phyloP scores from a whole-genome alignment of 192 early-diverging fungal genomes.

The Entophlyctis helioformis region DNA sequence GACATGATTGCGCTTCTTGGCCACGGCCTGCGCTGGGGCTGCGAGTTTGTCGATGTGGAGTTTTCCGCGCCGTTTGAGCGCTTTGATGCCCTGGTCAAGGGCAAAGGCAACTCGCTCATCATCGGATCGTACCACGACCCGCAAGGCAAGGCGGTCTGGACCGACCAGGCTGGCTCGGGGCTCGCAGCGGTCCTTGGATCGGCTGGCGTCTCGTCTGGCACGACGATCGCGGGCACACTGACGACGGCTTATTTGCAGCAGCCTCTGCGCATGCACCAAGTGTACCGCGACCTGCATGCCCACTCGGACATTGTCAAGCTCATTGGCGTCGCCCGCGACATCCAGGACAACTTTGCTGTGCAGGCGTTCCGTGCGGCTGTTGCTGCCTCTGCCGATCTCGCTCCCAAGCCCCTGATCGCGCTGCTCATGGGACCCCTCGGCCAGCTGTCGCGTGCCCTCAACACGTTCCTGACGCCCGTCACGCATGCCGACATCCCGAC shows the following conservation, averaged over 20 bases:
- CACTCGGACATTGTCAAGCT: conserved; percentile 84
- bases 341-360: conserved; percentile 77
- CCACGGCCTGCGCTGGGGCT: conserved; percentile 70
- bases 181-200: too few species aligned
- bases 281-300: conserved; percentile 34
- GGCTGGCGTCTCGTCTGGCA: background rate
- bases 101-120: conserved; percentile 50
- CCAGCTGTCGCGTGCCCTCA: conserved; percentile 82
- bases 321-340: conserved; percentile 61
- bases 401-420: conserved; percentile 70
- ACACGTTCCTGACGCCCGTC: conserved; percentile 85
- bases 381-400: conserved; percentile 17
- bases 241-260: too few species aligned
- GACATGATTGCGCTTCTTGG: conserved; percentile 55
- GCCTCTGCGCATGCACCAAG: conserved; percentile 23
- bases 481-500: conserved; percentile 71
- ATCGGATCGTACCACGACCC: conserved; percentile 89
- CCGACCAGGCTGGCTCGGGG: background rate
- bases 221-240: too few species aligned
- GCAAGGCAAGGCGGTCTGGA: conserved; percentile 51
- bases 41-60: conserved; percentile 91
- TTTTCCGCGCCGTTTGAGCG: conserved; percentile 26
- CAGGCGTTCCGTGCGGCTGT: conserved; percentile 49
- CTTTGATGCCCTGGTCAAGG: conserved; percentile 26
- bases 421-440: conserved; percentile 88